Evolutionary conservation across 768 basidiomycete genomes (phyloP).

Genomic region (Hirschioporus abietinus): DNA sequence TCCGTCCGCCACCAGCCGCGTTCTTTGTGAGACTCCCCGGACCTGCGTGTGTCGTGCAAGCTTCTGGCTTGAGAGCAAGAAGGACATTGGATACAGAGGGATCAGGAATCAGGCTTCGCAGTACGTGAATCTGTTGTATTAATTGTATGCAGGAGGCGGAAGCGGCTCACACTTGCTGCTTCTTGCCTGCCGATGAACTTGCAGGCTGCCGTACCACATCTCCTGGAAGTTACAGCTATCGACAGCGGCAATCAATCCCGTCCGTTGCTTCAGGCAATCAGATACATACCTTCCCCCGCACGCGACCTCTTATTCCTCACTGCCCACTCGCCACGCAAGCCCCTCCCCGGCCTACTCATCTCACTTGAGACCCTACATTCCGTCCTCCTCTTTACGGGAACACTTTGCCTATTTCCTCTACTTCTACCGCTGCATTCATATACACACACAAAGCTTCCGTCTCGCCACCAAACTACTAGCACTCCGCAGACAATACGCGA

Average conservation of each 20-base stretch:
- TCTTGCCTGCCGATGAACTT: background rate
- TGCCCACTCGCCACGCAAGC: background rate
- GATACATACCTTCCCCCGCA: background rate
- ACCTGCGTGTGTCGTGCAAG: background rate
- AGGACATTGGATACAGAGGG: background rate
- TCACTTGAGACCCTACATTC: slow-evolving; percentile 1
- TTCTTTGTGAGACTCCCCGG: too few relatives aligned
- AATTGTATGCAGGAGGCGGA: background rate
- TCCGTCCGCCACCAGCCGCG: too few relatives aligned
- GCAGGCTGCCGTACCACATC: background rate
- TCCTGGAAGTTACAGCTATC: background rate
- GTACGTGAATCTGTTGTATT: background rate
- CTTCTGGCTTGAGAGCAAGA: too few relatives aligned
- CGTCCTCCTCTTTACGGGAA: background rate
- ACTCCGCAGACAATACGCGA: background rate
- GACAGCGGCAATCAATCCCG: background rate
- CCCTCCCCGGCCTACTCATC: background rate
- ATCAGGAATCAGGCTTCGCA: background rate
- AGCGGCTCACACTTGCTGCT: background rate
- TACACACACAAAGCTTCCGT: background rate
- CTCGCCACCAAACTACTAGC: background rate
- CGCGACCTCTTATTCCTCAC: background rate
- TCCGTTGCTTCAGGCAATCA: background rate
- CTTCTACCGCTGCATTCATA: background rate
- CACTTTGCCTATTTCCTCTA: background rate